These are phyloP conservation scores for Plenodomus biglobosus DNA, from an alignment of 2,329 filamentous ascomycete species.

Conservation along the genomic window DNA sequence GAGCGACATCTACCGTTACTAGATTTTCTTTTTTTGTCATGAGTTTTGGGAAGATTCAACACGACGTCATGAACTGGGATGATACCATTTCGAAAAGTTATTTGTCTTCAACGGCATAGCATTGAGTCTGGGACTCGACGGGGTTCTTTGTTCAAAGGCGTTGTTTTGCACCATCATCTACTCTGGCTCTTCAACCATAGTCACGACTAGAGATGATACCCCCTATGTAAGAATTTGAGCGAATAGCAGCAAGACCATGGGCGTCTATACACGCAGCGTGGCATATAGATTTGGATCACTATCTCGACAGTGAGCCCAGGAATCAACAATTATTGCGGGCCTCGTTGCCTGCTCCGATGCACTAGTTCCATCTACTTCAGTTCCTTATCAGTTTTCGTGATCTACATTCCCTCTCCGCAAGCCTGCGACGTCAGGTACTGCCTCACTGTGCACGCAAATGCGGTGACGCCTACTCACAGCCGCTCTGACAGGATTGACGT, in stretches of 20 bases:
- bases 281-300: conserved; percentile 25
- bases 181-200: conserved; percentile 45
- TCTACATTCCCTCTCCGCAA: neutral
- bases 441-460: conserved; percentile 4
- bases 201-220: conserved; percentile 34
- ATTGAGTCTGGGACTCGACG: conserved; percentile 35
- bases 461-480: neutral
- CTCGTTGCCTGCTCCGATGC: conserved; percentile 12
- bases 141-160: conserved; percentile 40
- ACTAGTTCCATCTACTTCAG: conserved; percentile 1
- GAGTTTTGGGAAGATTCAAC: conserved; percentile 50
- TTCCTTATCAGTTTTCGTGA: neutral
- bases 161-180: conserved; percentile 41
- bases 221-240: conserved; percentile 32
- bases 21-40: conserved; percentile 37
- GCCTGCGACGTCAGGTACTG: neutral
- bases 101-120: conserved; percentile 65
- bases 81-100: conserved; percentile 58
- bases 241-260: conserved; percentile 13
- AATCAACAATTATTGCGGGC: conserved; percentile 21
- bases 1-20: conserved; percentile 74
- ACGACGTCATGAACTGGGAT: conserved; percentile 62
- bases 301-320: conserved; percentile 14
- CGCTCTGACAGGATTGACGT: conserved; percentile 9
- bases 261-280: conserved; percentile 20